A percentile compares a stretch with the other conserved stretches of the same genome.
Conservation (phyloP, 768 basidiomycete species). For the Mycena floridula region DNA sequence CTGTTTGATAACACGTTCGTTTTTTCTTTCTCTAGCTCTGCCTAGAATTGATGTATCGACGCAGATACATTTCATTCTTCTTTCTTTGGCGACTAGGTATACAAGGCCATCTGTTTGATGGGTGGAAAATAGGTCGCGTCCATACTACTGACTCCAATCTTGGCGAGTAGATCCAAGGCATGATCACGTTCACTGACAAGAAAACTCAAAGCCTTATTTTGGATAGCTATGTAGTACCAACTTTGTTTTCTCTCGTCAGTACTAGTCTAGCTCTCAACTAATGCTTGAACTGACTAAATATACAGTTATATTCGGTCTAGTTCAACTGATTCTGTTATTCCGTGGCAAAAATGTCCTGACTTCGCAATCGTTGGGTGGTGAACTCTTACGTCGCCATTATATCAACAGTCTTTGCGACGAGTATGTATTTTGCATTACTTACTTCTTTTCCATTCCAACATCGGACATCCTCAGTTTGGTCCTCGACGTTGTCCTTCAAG, state of each 20-base stretch:
- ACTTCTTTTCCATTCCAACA: neutral
- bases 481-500: neutral
- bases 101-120: too few relatives aligned
- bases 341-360: neutral
- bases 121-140: too few relatives aligned
- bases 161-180: too few relatives aligned
- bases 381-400: slow-evolving; percentile 1
- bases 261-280: neutral
- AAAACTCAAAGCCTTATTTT: too few relatives aligned
- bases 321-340: neutral
- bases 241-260: neutral
- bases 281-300: neutral
- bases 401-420: neutral
- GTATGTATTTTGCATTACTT: neutral
- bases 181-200: too few relatives aligned
- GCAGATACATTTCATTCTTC: too few relatives aligned
- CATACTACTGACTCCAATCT: too few relatives aligned
- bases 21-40: too few relatives aligned
- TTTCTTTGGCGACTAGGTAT: too few relatives aligned
- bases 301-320: neutral
- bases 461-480: slow-evolving; percentile 1
- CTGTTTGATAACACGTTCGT: too few relatives aligned
- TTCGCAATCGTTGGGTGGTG: neutral
- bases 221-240: slow-evolving; percentile 2
- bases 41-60: too few relatives aligned